Evolutionary conservation across 1,139 yeast genomes (phyloP).

Genomic region (Kodamaea alishanica): DNA sequence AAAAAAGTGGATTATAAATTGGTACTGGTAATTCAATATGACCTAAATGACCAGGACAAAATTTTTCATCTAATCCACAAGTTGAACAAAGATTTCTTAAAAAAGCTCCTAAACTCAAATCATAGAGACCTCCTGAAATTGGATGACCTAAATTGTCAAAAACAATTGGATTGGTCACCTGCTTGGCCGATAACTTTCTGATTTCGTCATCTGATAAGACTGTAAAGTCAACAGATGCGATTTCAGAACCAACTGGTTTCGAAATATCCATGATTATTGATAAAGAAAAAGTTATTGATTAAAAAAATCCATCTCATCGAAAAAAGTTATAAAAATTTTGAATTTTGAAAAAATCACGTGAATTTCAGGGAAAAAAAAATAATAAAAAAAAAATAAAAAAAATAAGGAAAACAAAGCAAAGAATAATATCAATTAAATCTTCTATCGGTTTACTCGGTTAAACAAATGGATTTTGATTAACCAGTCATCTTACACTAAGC

Average conservation of each 20-base stretch:
- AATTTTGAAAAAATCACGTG: not conserved
- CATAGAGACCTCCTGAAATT: constrained; percentile 88
- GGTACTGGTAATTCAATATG: constrained; percentile 96
- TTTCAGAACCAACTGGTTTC: constrained; percentile 93
- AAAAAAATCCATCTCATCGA: constrained; percentile 7
- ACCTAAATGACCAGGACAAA: constrained; percentile 98
- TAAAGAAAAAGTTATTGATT: constrained; percentile 1
- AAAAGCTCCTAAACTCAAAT: constrained; percentile 91
- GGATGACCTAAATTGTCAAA: constrained; percentile 97
- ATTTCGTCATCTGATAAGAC: constrained; percentile 80
- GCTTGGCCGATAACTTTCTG: constrained; percentile 84
- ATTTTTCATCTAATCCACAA: constrained; percentile 91
- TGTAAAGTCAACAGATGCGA: constrained; percentile 88
- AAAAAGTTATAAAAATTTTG: not conserved
- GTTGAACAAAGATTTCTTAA: constrained; percentile 85
- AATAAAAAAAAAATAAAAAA: no score
- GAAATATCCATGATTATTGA: constrained; percentile 74
- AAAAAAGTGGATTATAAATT: constrained; percentile 90
- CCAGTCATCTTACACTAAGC: no score
- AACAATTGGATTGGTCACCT: constrained; percentile 90
- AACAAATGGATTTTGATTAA: no score
- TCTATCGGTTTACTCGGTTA: no score
- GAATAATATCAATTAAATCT: no score
- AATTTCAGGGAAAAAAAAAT: no score
- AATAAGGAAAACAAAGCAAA: no score